phyloP scores from a whole-genome alignment of 2,329 filamentous ascomycete species.

The Pestalotiopsis sp. region DNA sequence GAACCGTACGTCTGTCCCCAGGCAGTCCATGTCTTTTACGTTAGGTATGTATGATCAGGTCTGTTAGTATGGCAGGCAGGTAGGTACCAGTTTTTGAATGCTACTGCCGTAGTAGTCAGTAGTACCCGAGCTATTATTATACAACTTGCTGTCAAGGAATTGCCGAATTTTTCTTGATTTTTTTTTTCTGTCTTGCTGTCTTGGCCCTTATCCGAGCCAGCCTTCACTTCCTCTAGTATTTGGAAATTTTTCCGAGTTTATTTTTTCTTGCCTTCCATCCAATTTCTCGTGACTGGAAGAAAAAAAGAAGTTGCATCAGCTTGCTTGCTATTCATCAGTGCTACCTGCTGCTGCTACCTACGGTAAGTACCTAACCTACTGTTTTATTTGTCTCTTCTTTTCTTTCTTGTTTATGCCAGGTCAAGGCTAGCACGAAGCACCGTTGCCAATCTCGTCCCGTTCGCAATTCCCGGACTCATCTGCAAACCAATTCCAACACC shows the following conservation, averaged over 20 bases:
- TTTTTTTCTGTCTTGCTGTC: neutral
- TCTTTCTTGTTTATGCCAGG: neutral
- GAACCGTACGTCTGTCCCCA: neutral
- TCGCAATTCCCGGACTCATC: neutral
- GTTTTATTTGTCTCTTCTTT: neutral
- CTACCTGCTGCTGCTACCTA: neutral
- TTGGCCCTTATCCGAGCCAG: neutral
- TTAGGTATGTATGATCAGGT: neutral
- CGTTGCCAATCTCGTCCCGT: neutral
- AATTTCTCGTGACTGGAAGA: neutral
- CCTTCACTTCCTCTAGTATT: neutral
- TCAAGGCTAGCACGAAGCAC: conserved; percentile 3
- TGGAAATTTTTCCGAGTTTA: neutral
- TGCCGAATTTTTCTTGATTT: neutral
- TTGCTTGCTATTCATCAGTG: neutral
- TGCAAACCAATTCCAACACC: neutral
- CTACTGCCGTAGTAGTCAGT: neutral
- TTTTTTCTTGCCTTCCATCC: neutral
- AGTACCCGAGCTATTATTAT: neutral
- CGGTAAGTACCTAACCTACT: neutral
- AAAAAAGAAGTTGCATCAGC: neutral
- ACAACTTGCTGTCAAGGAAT: neutral
- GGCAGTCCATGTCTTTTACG: neutral
- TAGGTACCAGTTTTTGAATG: neutral
- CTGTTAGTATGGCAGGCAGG: neutral